phyloP scores from a whole-genome alignment of 2,329 filamentous ascomycete genomes.

The Claviceps sp. region DNA sequence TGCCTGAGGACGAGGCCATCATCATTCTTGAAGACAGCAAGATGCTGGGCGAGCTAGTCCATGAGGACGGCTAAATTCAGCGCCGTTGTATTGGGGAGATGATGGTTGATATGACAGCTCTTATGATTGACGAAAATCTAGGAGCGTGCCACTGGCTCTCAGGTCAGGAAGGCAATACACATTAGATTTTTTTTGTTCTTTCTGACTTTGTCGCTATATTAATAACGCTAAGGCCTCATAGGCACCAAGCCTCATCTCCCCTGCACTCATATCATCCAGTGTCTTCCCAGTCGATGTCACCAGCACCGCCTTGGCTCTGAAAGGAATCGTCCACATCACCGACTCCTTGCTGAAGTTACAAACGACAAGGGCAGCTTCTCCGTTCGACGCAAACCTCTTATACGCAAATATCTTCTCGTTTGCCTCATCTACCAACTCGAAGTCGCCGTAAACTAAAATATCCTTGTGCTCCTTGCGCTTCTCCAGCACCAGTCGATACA shows the following conservation, averaged over 20 bases:
- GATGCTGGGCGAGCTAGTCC: slow-evolving; percentile 51
- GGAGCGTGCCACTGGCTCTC: neutral
- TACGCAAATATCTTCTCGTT: slow-evolving; percentile 26
- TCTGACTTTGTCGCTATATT: slow-evolving; percentile 5
- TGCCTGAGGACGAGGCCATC: slow-evolving; percentile 29
- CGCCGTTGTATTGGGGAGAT: neutral
- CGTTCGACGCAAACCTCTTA: slow-evolving; percentile 18
- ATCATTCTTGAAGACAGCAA: slow-evolving; percentile 53
- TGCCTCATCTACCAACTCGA: slow-evolving; percentile 23
- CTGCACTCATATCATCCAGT: slow-evolving; percentile 13
- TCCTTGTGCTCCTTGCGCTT: slow-evolving; percentile 47
- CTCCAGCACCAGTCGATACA: slow-evolving; percentile 46
- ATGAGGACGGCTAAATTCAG: slow-evolving; percentile 38
- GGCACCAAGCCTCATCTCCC: slow-evolving; percentile 19
- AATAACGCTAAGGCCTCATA: slow-evolving; percentile 24
- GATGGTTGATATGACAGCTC: neutral
- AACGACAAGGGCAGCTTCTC: slow-evolving; percentile 20
- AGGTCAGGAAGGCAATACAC: neutral
- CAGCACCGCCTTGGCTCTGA: slow-evolving; percentile 19
- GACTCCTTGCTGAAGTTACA: slow-evolving; percentile 24
- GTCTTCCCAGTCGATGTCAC: slow-evolving; percentile 19
- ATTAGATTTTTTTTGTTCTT: neutral
- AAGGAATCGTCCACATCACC: slow-evolving; percentile 18
- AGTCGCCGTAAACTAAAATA: slow-evolving; percentile 53
- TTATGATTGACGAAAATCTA: neutral